Evolutionary conservation across 345 rosid genomes (phyloP), one percentile per base, ranked within the genome.

Genomic region (Aegle marmelos): DNA sequence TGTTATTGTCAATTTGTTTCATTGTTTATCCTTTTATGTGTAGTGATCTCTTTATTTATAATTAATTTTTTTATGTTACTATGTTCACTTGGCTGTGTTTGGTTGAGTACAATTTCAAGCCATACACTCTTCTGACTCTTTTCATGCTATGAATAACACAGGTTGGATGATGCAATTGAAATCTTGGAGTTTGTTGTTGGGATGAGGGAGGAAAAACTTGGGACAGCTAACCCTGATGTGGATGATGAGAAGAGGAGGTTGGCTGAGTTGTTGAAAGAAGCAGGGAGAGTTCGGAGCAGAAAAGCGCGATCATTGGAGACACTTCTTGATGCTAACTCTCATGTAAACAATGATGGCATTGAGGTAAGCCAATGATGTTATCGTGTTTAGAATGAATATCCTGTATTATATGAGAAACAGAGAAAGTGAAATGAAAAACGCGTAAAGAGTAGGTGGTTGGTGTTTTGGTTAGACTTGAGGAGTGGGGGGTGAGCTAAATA

Each of bases 211-310:
- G 98, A 93, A 75, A 93, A 89, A 79, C 98, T 93, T 4, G 98
- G 98, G 83, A 95, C 98, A 17, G 95, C 98, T 4, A 92, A 92
- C 60, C 94, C 97, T 3, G 98, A 91, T 78, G 95, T 93, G 48
- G 91, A 87, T 79, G 97, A 95, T 64, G 99, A 93, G 91, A 95
- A 93, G 88, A 87, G 72, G 84, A 90, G 99, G 84, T 79, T 95
- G 87, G 88, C 83, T 6, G 93, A 88, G 79, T 81, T 95, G 62
- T 70, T 93, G 87, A 92, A 92, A 83, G 98, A 95, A 82, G 89
- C 90, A 0, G 98, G 98, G 68, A 91, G 88, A 79, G 94, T 81
- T 68, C 86, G 92, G 31, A 86, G 88, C 91, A 81, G 91, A 79
- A 92, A 92, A 83, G 90, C 79, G 56, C 86, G 85, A 69, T 92